Conservation (phyloP, 352 stramenopile genomes). For the Phytophthora capsici region DNA sequence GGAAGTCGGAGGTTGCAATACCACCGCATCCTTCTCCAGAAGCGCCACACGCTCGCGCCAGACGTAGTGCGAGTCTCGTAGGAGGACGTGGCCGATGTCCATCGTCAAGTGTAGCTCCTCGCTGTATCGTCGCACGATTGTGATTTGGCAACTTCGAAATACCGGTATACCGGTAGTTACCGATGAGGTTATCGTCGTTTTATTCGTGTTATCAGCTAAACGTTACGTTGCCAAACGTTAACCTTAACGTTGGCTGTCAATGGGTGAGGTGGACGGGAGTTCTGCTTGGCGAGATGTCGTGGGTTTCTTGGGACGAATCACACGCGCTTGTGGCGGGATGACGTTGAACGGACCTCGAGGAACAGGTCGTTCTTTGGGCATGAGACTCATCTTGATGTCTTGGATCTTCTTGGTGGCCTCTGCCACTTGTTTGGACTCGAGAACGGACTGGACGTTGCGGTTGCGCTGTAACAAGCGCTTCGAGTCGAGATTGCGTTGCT, state of each 20-base stretch:
- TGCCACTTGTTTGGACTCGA: conserved; percentile 93
- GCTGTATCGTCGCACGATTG: background rate
- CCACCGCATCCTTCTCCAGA: conserved; percentile 45
- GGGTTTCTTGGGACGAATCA: conserved; percentile 76
- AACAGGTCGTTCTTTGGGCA: conserved; percentile 65
- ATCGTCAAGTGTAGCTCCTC: conserved; percentile 27
- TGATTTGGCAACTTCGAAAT: no score
- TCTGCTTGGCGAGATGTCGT: conserved; percentile 42
- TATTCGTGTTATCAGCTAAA: background rate
- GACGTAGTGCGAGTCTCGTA: conserved; percentile 60
- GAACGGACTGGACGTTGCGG: conserved; percentile 93
- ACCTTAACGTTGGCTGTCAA: conserved; percentile 27
- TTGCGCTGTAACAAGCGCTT: conserved; percentile 96
- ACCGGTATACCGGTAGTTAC: no score
- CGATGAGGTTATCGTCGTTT: no score
- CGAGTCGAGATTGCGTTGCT: conserved; percentile 93
- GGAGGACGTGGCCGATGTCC: conserved; percentile 56
- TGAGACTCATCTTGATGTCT: conserved; percentile 81
- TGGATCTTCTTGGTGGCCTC: conserved; percentile 82
- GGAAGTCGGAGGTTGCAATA: conserved; percentile 33
- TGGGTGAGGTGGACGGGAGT: conserved; percentile 27
- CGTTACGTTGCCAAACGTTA: no score
- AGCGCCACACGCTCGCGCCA: conserved; percentile 45
- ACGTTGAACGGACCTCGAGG: conserved; percentile 65
- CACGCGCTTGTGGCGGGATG: conserved; percentile 78